Evolutionary conservation across 441 rosid species (phyloP), one percentile per base, ranked within the genome.

Genomic region (Adansonia gregorii): DNA sequence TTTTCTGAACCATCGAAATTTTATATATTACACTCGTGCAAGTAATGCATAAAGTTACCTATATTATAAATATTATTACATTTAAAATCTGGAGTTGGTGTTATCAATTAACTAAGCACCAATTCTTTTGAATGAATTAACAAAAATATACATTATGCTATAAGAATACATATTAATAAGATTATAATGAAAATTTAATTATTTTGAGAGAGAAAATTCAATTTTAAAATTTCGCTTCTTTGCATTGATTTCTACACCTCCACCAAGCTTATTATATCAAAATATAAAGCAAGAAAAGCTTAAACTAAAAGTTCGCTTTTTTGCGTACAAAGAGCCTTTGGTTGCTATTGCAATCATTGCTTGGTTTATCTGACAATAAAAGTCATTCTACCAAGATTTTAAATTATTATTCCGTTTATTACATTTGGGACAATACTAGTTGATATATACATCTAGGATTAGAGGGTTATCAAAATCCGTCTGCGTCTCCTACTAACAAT

Each of bases 361-460:
- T 67, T 67, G 55, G 60, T 60, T 67, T 35, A 71, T 76, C 31
- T 66, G 71, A 74, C 75, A 72, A 63, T 46, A 75, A 72, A 71
- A 10, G n/a, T 43, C 9, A 76, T 78, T 72, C 71, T 31, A 22
- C 75, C 77, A 77, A 75, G 17, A 67, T 67, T 67, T 45, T 24
- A 45, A 64, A 73, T 76, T 80, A 14, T 63, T 58, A 14, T 63
- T 58, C 12, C 46, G 46, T 59, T 66, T 69, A 68, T 66, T 69
- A 64, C 77, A 77, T 75, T 66, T 75, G 77, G 77, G 79, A 80
- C 69, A 31, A 45, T 0, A 64, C 48, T 78, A 60, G 56, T 71
- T 80, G 72, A 80, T 77, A 81, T 83, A 78, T 82, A 83, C 85
- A 80, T 78, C 39, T 43, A 45, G 75, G 56, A 64, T 69, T 70